Evolutionary conservation across 176 grass and related monocot species (phyloP).

Genomic region (Cenchrus fungigraminus): DNA sequence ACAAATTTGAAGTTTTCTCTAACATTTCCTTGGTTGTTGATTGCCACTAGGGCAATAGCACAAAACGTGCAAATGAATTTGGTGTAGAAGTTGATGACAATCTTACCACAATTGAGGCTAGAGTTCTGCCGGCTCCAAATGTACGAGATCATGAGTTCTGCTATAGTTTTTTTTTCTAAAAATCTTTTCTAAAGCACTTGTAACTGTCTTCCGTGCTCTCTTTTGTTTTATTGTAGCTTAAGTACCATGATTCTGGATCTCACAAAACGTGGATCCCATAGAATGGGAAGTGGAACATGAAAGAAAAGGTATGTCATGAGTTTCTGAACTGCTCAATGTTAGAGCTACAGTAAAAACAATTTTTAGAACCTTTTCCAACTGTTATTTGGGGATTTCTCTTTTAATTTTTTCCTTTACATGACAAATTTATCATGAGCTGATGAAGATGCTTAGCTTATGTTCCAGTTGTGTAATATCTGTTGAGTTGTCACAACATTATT

Average conservation of each 20-base stretch:
- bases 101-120: constrained; percentile 49
- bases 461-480: no score
- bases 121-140: constrained; percentile 51
- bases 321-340: not conserved
- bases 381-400: no score
- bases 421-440: no score
- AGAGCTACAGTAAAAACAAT: not conserved
- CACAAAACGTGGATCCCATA: constrained; percentile 29
- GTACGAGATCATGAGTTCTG: constrained; percentile 9
- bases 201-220: not conserved
- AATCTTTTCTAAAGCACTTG: not conserved
- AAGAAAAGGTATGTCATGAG: constrained; percentile 42
- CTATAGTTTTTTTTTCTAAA: not conserved
- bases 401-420: no score
- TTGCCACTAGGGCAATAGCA: constrained; percentile 43
- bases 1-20: constrained; percentile 1
- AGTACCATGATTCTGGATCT: constrained; percentile 50
- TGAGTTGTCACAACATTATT: no score
- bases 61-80: constrained; percentile 60
- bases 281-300: constrained; percentile 61
- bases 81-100: constrained; percentile 51
- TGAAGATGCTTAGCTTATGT: no score
- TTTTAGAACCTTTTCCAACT: not conserved
- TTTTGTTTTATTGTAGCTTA: constrained; percentile 50
- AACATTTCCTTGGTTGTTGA: constrained; percentile 39